phyloP scores from a whole-genome alignment of 1,139 yeast genomes.

The Wickerhamiella pararugosa region DNA sequence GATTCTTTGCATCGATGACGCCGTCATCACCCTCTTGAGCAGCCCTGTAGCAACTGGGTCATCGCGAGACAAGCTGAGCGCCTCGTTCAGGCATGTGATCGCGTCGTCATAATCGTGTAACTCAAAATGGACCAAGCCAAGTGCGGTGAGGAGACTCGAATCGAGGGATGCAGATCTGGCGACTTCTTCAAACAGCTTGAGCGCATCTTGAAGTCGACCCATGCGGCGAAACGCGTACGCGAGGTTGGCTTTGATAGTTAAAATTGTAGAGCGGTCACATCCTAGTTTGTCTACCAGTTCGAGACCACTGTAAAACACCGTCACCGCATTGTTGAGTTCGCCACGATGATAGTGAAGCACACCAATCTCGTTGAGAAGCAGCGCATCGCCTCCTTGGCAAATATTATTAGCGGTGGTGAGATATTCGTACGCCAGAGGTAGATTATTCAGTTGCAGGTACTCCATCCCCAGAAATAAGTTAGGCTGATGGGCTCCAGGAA shows the following conservation, averaged over 20 bases:
- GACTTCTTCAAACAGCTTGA: constrained; percentile 65
- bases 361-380: constrained; percentile 80
- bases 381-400: constrained; percentile 71
- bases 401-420: constrained; percentile 58
- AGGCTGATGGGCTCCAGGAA: constrained; percentile 91
- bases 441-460: constrained; percentile 73
- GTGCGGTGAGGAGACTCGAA: constrained; percentile 62
- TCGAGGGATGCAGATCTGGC: constrained; percentile 55
- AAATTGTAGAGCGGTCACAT: constrained; percentile 73
- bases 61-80: constrained; percentile 62
- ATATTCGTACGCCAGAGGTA: constrained; percentile 76
- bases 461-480: constrained; percentile 91
- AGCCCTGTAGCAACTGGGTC: constrained; percentile 80
- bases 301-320: constrained; percentile 56
- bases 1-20: no score
- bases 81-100: constrained; percentile 62
- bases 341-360: constrained; percentile 71
- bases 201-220: constrained; percentile 48
- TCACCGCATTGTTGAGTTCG: constrained; percentile 55
- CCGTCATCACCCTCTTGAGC: constrained; percentile 20
- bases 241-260: constrained; percentile 72
- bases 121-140: constrained; percentile 70
- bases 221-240: constrained; percentile 80
- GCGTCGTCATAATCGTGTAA: constrained; percentile 51
- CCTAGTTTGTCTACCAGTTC: constrained; percentile 53